Evolutionary conservation across 768 basidiomycete genomes (phyloP), one percentile per base, ranked within the genome.

Genomic region (Leccinum incarnatum): DNA sequence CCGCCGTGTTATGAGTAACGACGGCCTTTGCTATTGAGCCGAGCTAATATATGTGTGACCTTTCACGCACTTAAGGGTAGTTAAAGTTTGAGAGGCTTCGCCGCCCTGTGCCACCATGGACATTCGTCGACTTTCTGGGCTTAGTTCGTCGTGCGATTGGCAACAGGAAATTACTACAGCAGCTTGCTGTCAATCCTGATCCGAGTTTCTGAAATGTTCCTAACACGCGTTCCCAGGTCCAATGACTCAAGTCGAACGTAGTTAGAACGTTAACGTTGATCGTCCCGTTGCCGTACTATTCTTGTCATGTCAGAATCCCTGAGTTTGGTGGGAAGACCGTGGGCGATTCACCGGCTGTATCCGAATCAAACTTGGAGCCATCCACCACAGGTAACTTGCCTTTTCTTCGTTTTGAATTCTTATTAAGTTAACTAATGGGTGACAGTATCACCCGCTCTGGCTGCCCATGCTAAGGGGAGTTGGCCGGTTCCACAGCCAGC

Each of bases 401-500:
- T 11, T 27, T 12, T 19, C 2, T 36, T 12, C 56, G 12, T 46
- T 48, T 21, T 4, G 40, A 45, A 11, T 40, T 40, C n/a, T 40
- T n/a, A 17, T 40, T n/a, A 10, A 34, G 10, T 37, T 55, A 54
- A 56, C 61, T 29, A 29, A 29, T 29, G 29, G 53, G n/a, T 65
- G 73, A 67, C 67, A 63, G 67, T 67, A 72, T 65, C 69, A 64
- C 66, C 62, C 72, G 57, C 64, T 66, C 79, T 78, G 79, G 78
- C 81, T 83, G 85, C 85, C 83, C 83, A 89, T 89, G 87, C 86
- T 85, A 75, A 83, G 81, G 83, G 82, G 81, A 76, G 79, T 76
- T 69, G 73, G 78, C 68, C 76, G 80, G 75, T 74, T 78, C 73
- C 78, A 75, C 76, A 82, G 81, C 75, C 79, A 75, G 74, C 78